These are phyloP conservation scores for Solanum hybrid DNA, from an alignment of 305 asterid genomes.

Conservation along the genomic window DNA sequence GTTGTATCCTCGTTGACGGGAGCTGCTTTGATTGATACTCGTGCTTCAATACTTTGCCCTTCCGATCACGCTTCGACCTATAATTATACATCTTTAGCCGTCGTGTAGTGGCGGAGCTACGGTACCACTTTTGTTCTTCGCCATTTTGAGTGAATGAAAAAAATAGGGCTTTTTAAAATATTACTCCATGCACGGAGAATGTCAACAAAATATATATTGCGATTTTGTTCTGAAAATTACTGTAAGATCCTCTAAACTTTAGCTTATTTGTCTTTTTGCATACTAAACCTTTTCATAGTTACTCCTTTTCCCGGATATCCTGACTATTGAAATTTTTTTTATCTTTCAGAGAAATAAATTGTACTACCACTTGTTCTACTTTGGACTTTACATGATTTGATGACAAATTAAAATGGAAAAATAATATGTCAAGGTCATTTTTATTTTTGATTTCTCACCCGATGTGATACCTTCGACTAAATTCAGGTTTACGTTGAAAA, in stretches of 20 bases:
- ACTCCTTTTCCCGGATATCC: too few species aligned
- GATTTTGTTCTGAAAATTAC: neutral
- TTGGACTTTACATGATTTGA: too few species aligned
- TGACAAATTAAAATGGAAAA: too few species aligned
- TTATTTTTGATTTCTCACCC: too few species aligned
- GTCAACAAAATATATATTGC: neutral
- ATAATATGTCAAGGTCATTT: too few species aligned
- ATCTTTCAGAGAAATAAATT: too few species aligned
- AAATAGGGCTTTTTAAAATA: constrained; percentile 67
- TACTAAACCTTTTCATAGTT: neutral
- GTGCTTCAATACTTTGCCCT: constrained; percentile 51
- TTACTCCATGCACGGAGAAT: constrained; percentile 19
- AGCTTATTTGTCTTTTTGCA: neutral
- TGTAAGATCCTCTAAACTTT: neutral
- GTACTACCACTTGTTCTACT: too few species aligned
- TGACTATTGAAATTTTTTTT: too few species aligned
- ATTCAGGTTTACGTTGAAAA: too few species aligned
- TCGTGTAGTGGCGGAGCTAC: constrained; percentile 79
- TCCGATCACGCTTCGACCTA: constrained; percentile 40
- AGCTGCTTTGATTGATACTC: constrained; percentile 76
- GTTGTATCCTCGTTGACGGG: constrained; percentile 22
- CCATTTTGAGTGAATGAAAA: constrained; percentile 45
- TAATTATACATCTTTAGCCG: constrained; percentile 80
- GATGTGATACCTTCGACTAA: too few species aligned
- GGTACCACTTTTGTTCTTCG: constrained; percentile 34